Evolutionary conservation across 1,139 yeast genomes (phyloP).

Genomic region (Yamadazyma jaroonii): DNA sequence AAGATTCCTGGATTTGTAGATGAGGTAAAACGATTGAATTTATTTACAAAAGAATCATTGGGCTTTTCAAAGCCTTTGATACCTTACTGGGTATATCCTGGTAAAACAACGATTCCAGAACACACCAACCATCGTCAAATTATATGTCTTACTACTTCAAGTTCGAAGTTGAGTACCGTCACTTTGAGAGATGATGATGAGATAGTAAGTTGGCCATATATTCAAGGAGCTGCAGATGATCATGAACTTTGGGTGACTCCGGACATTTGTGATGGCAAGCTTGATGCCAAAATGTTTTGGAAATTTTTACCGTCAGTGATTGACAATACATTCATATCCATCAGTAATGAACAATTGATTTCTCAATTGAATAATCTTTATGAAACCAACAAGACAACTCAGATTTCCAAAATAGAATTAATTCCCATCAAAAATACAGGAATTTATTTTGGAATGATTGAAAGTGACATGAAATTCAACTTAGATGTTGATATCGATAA

Average conservation of each 20-base stretch:
- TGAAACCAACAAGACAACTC: neutral
- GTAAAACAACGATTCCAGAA: slow-evolving; percentile 13
- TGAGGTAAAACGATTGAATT: slow-evolving; percentile 37
- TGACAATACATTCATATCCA: slow-evolving; percentile 26
- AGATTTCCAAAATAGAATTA: neutral
- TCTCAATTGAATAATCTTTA: slow-evolving; percentile 12
- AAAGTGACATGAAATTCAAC: slow-evolving; percentile 12
- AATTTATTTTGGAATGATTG: slow-evolving; percentile 29
- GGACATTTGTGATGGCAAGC: slow-evolving; percentile 30
- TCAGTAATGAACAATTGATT: slow-evolving; percentile 25
- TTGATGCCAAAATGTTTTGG: slow-evolving; percentile 65
- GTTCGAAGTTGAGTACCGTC: slow-evolving; percentile 18
- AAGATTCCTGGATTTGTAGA: slow-evolving; percentile 50
- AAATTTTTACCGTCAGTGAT: slow-evolving; percentile 26
- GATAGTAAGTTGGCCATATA: slow-evolving; percentile 41
- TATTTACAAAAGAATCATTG: slow-evolving; percentile 34
- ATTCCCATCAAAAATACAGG: slow-evolving; percentile 20
- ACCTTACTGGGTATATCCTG: slow-evolving; percentile 74
- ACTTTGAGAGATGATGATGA: slow-evolving; percentile 31
- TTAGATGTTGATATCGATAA: slow-evolving; percentile 1
- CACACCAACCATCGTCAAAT: slow-evolving; percentile 18
- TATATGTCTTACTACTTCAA: slow-evolving; percentile 65
- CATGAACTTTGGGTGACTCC: slow-evolving; percentile 80
- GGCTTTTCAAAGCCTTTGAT: slow-evolving; percentile 48
- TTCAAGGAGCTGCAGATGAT: slow-evolving; percentile 93